Percentiles rank a stretch among this genome's conserved stretches.
phyloP scores from a whole-genome alignment of 2,329 filamentous ascomycete genomes.

The Arthrobotrys megalospora region DNA sequence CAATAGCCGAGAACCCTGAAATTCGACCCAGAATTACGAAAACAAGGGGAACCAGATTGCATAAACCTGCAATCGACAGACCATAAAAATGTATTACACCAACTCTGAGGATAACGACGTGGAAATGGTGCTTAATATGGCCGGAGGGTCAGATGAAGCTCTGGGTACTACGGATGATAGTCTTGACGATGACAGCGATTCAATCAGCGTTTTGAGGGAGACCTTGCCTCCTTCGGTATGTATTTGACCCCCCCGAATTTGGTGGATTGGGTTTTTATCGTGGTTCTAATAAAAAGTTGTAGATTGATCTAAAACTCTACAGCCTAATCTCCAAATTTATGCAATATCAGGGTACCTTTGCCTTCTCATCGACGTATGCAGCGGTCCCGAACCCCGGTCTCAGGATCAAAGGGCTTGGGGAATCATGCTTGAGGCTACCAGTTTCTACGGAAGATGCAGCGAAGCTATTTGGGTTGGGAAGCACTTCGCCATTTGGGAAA shows the following conservation, averaged over 20 bases:
- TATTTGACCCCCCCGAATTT: background rate
- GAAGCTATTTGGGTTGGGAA: conserved; percentile 26
- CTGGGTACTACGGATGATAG: background rate
- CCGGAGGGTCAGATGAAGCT: no score
- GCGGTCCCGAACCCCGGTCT: conserved; percentile 45
- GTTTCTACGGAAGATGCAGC: conserved; percentile 39
- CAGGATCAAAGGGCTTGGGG: conserved; percentile 37
- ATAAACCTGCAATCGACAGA: no score
- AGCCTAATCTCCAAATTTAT: conserved; percentile 6
- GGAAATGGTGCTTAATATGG: no score
- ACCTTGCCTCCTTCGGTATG: background rate
- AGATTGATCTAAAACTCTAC: conserved; percentile 40
- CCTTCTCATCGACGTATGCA: conserved; percentile 42
- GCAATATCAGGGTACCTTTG: conserved; percentile 46
- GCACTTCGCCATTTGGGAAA: conserved; percentile 41
- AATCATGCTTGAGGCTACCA: conserved; percentile 32
- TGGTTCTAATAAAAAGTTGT: background rate
- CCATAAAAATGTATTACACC: no score
- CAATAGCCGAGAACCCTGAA: no score
- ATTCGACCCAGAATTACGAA: no score
- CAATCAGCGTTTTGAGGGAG: background rate
- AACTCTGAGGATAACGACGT: no score
- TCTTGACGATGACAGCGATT: background rate
- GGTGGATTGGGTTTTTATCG: background rate
- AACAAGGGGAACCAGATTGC: no score